These are phyloP conservation scores for Cyberlindnera mycetangii DNA, from an alignment of 805 yeast genomes.

Conservation along the genomic window DNA sequence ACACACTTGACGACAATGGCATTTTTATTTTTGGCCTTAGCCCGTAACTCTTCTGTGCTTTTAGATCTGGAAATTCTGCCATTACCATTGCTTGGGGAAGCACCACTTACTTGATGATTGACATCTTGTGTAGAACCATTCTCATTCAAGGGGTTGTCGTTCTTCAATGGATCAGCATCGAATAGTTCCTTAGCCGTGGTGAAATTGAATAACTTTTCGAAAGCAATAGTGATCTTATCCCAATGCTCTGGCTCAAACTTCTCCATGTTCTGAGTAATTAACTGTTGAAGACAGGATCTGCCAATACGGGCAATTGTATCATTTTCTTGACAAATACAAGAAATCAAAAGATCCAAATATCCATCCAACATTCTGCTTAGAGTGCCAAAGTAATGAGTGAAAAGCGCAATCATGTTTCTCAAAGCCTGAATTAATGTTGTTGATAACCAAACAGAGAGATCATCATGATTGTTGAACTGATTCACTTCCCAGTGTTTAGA, in stretches of 20 bases:
- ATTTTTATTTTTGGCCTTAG: slow-evolving; percentile 55
- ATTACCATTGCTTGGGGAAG: slow-evolving; percentile 13
- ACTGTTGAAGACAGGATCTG: slow-evolving; percentile 77
- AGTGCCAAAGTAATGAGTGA: slow-evolving; percentile 76
- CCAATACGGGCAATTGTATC: slow-evolving; percentile 97
- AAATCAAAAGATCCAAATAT: slow-evolving; percentile 69
- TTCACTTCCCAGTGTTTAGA: slow-evolving; percentile 71
- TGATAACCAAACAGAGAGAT: slow-evolving; percentile 91
- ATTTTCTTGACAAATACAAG: slow-evolving; percentile 94
- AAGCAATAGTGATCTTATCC: slow-evolving; percentile 63
- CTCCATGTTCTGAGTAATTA: slow-evolving; percentile 69
- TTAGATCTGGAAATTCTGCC: slow-evolving; percentile 14
- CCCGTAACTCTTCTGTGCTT: slow-evolving; percentile 38
- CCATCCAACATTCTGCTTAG: slow-evolving; percentile 75
- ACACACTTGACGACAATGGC: slow-evolving; percentile 90
- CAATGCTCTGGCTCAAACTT: slow-evolving; percentile 70
- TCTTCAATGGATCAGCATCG: slow-evolving; percentile 42
- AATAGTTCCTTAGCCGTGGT: slow-evolving; percentile 88
- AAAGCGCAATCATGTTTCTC: slow-evolving; percentile 79
- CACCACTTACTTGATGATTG: slow-evolving; percentile 15
- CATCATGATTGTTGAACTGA: slow-evolving; percentile 71
- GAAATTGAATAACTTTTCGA: slow-evolving; percentile 66
- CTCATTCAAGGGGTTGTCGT: slow-evolving; percentile 20
- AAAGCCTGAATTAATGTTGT: slow-evolving; percentile 95
- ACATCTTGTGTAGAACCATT: slow-evolving; percentile 4